A percentile compares a stretch with the other conserved stretches of the same genome.
Evolutionary conservation across 768 basidiomycete species (phyloP).

Genomic region (Russula sp.): DNA sequence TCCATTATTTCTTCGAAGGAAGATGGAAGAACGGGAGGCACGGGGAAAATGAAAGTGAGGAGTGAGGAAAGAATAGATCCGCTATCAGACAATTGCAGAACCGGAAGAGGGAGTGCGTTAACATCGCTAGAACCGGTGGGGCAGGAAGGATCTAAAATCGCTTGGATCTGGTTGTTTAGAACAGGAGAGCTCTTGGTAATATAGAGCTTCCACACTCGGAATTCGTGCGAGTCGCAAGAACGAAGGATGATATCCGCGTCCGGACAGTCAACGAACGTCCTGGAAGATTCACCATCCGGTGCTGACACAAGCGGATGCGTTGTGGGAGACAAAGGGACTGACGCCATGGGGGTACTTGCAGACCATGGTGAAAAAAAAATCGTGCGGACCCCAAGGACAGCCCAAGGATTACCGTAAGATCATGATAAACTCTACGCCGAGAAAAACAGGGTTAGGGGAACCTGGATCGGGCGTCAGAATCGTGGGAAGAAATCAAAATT

Average conservation of each 20-base stretch:
- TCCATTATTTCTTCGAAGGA: neutral
- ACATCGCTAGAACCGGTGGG: too few species aligned
- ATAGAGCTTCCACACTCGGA: conserved; percentile 38
- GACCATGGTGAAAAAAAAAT: too few species aligned
- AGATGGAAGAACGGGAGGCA: neutral
- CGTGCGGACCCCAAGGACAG: too few species aligned
- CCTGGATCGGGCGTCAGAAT: too few species aligned
- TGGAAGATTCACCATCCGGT: neutral
- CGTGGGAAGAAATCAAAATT: too few species aligned
- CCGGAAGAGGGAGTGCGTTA: neutral
- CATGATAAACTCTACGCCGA: too few species aligned
- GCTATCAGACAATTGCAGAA: neutral
- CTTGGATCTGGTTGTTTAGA: conserved; percentile 26
- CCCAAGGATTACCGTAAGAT: too few species aligned
- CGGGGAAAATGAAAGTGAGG: conserved; percentile 1
- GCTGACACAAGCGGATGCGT: neutral
- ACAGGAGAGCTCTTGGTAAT: conserved; percentile 37
- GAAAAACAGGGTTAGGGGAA: too few species aligned
- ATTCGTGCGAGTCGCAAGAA: conserved; percentile 35
- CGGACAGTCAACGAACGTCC: conserved; percentile 29
- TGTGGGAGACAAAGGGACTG: neutral
- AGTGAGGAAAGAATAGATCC: neutral
- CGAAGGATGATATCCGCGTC: conserved; percentile 39
- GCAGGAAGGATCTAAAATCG: neutral
- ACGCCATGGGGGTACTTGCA: neutral